Evolutionary conservation across 805 yeast species (phyloP), one percentile per base, ranked within the genome.

Genomic region (Candida qinlingensis): DNA sequence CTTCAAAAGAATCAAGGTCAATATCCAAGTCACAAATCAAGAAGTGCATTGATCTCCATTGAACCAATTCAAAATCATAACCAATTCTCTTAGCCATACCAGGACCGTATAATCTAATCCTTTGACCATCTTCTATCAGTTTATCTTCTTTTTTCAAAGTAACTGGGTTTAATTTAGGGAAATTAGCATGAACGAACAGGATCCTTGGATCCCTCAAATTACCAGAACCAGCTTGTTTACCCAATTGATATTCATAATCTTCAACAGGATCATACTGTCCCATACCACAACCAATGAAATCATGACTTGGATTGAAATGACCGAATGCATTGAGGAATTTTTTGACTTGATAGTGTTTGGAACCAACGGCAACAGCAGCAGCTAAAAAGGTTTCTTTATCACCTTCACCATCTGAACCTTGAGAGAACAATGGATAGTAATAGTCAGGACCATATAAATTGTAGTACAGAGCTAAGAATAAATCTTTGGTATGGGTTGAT

Each of bases 91-190:
- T 64, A 40, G 70, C 70, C 73, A 80, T 73, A 4, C 78, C 81
- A 4, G 76, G 71, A 5, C 87, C 87, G 54, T 79, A 82, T 10
- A 81, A 60, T 50, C 88, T 65, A n/a, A 73, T 63, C 52, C 87
- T 65, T 11, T 74, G 66, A 3, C 76, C 79, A 7, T 69, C 69
- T 39, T 68, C 66, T 44, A 70, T 63, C 3, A 75, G 68, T 45
- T 72, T 70, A 3, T 70, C 71, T 5, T 68, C 68, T n/a, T 59
- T 50, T 48, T 69, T 73, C 51, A 83, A 68, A 12, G 66, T 65
- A 71, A 82, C 76, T 2, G 88, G 87, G 57, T 83, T 79, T 50
- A 83, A 64, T 60, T 83, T 83, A 7, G 87, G 87, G 66, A 73
- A 76, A 59, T 83, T 83, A 35, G 86, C 79, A 60, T 83, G 89